Percentiles rank a stretch among this genome's conserved stretches.
These are phyloP conservation scores for Thuja plicata DNA, from an alignment of 83 land plant species.

Conservation along the genomic window DNA sequence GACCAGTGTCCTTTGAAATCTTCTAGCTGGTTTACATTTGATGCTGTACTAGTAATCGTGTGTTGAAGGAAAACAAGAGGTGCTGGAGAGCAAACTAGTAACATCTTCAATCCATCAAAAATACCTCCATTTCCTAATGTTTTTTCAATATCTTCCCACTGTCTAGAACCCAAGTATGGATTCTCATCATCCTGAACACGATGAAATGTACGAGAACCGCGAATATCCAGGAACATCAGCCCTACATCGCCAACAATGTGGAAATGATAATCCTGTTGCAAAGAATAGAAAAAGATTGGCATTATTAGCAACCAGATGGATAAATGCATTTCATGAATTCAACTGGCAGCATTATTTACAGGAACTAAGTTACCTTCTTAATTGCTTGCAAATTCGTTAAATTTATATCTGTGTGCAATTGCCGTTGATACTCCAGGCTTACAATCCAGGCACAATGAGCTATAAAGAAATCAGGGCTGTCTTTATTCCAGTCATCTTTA, in stretches of 20 bases:
- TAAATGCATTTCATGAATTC: background rate
- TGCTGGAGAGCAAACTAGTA: constrained; percentile 52
- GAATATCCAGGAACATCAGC: constrained; percentile 51
- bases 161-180: constrained; percentile 36
- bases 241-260: constrained; percentile 49
- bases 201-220: constrained; percentile 55
- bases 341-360: background rate
- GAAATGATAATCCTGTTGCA: constrained; percentile 49
- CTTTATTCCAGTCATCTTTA: constrained; percentile 31
- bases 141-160: constrained; percentile 43
- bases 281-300: constrained; percentile 6
- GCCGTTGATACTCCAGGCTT: constrained; percentile 50
- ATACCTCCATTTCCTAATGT: constrained; percentile 32
- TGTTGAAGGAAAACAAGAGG: constrained; percentile 55
- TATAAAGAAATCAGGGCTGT: constrained; percentile 34
- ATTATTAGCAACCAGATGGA: background rate
- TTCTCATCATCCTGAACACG: constrained; percentile 35
- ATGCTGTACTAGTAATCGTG: constrained; percentile 28
- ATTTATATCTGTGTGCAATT: constrained; percentile 44
- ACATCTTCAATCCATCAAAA: constrained; percentile 27
- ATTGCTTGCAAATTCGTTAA: constrained; percentile 28
- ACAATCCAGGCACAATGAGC: constrained; percentile 55
- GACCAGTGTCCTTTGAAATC: constrained; percentile 65
- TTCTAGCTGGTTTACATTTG: constrained; percentile 31
- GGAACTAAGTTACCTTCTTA: constrained; percentile 30